phyloP scores from a whole-genome alignment of 331 rosid species.

The Pyracantha coccinea region DNA sequence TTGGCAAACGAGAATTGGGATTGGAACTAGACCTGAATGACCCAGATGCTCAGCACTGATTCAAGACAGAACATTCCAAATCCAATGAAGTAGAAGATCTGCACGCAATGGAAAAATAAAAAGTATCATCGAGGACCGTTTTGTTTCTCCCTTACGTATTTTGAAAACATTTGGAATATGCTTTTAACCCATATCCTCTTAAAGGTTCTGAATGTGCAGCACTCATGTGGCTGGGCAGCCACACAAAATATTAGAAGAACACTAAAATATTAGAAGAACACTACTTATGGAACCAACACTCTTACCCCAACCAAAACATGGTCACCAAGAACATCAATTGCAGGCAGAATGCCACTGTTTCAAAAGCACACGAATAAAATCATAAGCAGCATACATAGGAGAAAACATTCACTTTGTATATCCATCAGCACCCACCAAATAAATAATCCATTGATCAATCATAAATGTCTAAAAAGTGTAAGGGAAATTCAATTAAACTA shows the following conservation, averaged over 20 bases:
- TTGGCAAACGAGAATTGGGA: not conserved
- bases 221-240: not conserved
- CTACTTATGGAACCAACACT: not conserved
- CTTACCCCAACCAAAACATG: conserved; percentile 73
- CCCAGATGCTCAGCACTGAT: conserved; percentile 78
- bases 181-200: not conserved
- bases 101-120: conserved; percentile 7
- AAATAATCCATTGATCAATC: not conserved
- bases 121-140: not conserved
- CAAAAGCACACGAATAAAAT: conserved; percentile 10
- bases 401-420: not conserved
- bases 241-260: not conserved
- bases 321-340: conserved; percentile 55
- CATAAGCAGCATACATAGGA: conserved; percentile 10
- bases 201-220: not conserved
- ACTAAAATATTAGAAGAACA: not conserved
- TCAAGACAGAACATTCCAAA: conserved; percentile 78
- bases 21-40: conserved; percentile 57
- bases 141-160: too few species aligned
- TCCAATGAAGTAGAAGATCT: conserved; percentile 91
- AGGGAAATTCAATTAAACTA: not conserved
- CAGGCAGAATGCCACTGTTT: conserved; percentile 84
- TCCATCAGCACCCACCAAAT: not conserved
- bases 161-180: too few species aligned
- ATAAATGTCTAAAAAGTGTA: not conserved